Evolutionary conservation across 768 basidiomycete species (phyloP).

Genomic region (Termitomyces sp.): DNA sequence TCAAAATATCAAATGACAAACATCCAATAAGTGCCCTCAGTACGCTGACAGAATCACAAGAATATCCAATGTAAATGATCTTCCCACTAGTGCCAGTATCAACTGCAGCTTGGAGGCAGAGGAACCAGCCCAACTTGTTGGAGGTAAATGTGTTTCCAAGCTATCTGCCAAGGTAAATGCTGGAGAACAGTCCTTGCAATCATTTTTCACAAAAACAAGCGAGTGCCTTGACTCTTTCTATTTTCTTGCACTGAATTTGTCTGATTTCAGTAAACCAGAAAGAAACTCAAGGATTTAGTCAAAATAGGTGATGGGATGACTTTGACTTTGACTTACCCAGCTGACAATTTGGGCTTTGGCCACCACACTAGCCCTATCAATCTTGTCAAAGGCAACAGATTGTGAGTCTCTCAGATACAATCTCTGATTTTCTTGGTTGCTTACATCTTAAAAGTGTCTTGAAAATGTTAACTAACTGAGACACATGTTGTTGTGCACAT

Average conservation of each 20-base stretch:
- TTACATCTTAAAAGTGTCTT: too few species aligned
- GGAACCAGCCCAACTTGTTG: constrained; percentile 1
- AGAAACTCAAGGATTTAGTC: neutral
- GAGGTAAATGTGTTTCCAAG: constrained; percentile 5
- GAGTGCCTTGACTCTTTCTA: neutral
- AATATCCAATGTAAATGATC: neutral
- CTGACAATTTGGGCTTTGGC: too few species aligned
- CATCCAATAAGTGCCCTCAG: neutral
- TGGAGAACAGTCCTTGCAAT: neutral
- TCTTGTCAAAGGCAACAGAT: too few species aligned
- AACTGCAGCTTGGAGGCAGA: constrained; percentile 5
- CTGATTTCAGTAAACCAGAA: neutral
- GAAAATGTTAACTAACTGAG: too few species aligned
- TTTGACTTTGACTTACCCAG: too few species aligned
- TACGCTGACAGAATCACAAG: neutral
- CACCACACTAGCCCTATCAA: too few species aligned
- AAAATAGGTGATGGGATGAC: neutral
- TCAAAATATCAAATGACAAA: constrained; percentile 7
- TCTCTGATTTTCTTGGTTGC: too few species aligned
- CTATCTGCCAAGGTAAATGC: constrained; percentile 1
- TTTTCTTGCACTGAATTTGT: neutral
- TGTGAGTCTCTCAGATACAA: too few species aligned
- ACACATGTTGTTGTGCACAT: too few species aligned
- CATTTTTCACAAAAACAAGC: neutral
- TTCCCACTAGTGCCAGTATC: neutral